Percentiles rank a stretch among this genome's conserved stretches.
These are phyloP conservation scores for Grammothele lineata DNA, from an alignment of 768 basidiomycete genomes.

Conservation along the genomic window DNA sequence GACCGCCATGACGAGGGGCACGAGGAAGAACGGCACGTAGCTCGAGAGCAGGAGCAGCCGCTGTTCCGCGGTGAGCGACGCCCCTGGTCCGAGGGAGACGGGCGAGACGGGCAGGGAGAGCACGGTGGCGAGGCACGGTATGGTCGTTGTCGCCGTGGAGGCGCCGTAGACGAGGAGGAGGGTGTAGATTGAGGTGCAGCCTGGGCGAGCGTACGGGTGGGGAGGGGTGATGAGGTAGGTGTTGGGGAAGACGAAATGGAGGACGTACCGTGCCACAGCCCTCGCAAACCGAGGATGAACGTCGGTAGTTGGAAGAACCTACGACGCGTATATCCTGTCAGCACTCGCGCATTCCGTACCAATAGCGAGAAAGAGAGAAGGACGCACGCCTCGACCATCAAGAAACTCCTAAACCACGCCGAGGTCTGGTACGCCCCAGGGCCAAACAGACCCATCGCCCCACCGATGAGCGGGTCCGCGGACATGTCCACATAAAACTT, in stretches of 20 bases:
- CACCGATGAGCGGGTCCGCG: conserved; percentile 63
- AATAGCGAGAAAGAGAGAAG: background rate
- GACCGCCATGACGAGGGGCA: conserved; percentile 68
- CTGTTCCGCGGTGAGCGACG: conserved; percentile 48
- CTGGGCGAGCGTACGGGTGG: conserved; percentile 32
- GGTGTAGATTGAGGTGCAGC: conserved; percentile 48
- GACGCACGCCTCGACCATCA: conserved; percentile 57
- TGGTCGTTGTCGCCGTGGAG: conserved; percentile 72
- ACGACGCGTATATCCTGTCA: background rate
- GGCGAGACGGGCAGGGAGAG: conserved; percentile 35
- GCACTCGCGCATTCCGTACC: too few species aligned
- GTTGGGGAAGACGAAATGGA: too few species aligned
- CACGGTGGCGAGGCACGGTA: conserved; percentile 63
- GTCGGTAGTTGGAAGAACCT: conserved; percentile 74
- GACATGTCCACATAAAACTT: conserved; percentile 52
- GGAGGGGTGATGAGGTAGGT: too few species aligned
- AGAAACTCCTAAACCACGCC: conserved; percentile 63
- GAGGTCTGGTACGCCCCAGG: conserved; percentile 23
- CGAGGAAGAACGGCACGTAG: conserved; percentile 72
- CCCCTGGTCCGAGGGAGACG: conserved; percentile 31
- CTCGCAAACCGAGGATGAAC: conserved; percentile 64
- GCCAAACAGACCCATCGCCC: conserved; percentile 41
- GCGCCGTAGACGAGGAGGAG: conserved; percentile 72
- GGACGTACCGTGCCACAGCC: conserved; percentile 50
- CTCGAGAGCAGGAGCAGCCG: conserved; percentile 53